Base-by-base conservation (phyloP, 805 yeast species). In the Suhomyces emberorum region DNA sequence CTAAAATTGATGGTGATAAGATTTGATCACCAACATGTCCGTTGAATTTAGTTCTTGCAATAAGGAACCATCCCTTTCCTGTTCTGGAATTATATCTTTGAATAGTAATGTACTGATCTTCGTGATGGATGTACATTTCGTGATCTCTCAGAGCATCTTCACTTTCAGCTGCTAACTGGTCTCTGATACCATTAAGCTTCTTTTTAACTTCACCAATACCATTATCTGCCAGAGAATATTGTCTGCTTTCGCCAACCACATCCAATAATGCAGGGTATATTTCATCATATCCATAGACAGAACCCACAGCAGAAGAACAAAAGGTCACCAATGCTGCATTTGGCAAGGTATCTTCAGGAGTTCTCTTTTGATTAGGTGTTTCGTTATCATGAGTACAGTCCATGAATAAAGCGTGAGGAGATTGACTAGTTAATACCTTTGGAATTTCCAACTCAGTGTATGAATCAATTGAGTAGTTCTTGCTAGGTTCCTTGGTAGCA, bases 361-460 rank as follows among this genome's bases (percentile, higher is more conserved):
- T 88, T 55, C 98, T 77, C 61, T 84, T 88, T 49, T 91, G 95
- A 28, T 72, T 74, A 2, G 97, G 95, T 15, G 80, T 82, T 61
- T 88, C 93, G 54, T 91, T 91, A 59, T 91, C 98, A 58, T 91
- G 98, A 2, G 98, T 89, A 53, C 97, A 91, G 55, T 93, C 98
- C 97, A 93, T 91, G 49, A 91, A 83, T 49, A 93, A 68, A 0
- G 98, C 96, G 62, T 88, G 97, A 3, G 95, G 95, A n/a, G 81
- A 78, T 29, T 81, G 76, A 3, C 82, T 70, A 1, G 79, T 69
- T 31, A 91, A 69, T 7, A 77, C 68, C 46, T 72, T 72, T 2
- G 95, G 91, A 32, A 85, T 72, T 41, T 78, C 79, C 42, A 83
- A 63, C 54, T 83, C 88, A 4, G 88, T 77, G 16, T 49, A 38